phyloP scores from a whole-genome alignment of 495 filamentous ascomycete genomes.

The Hyaloscypha finlandica region DNA sequence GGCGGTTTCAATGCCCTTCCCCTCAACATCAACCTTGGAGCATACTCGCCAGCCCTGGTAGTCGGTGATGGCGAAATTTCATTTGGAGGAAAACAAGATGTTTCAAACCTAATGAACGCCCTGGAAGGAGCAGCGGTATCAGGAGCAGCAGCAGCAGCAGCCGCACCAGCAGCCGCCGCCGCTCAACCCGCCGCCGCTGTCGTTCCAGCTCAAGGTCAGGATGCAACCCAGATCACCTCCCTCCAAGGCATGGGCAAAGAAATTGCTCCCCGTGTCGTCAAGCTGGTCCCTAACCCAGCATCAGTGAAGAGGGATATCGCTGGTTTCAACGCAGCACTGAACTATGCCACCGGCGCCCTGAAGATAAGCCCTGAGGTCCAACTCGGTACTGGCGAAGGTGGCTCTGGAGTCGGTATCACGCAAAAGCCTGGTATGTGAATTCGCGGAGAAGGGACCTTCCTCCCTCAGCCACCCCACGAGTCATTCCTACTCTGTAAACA shows the following conservation, averaged over 20 bases:
- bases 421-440: slow-evolving; percentile 9
- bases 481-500: no score
- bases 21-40: slow-evolving; percentile 62
- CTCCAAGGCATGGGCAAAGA: slow-evolving; percentile 53
- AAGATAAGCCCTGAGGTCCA: slow-evolving; percentile 47
- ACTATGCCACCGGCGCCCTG: slow-evolving; percentile 47
- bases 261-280: slow-evolving; percentile 44
- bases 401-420: slow-evolving; percentile 50
- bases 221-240: slow-evolving; percentile 42
- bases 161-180: slow-evolving; percentile 25
- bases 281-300: slow-evolving; percentile 1
- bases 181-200: slow-evolving; percentile 20
- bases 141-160: slow-evolving; percentile 42
- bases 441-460: no score
- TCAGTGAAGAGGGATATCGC: slow-evolving; percentile 39
- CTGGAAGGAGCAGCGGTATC: slow-evolving; percentile 51
- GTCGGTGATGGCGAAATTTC: slow-evolving; percentile 66
- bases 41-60: slow-evolving; percentile 58
- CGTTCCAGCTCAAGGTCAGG: background rate
- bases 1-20: slow-evolving; percentile 48
- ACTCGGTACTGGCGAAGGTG: slow-evolving; percentile 48
- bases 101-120: slow-evolving; percentile 49
- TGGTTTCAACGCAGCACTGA: slow-evolving; percentile 51
- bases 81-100: slow-evolving; percentile 55
- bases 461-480: no score